Conservation (phyloP, 2,329 filamentous ascomycete species). For the Sordariomycetes sp. region DNA sequence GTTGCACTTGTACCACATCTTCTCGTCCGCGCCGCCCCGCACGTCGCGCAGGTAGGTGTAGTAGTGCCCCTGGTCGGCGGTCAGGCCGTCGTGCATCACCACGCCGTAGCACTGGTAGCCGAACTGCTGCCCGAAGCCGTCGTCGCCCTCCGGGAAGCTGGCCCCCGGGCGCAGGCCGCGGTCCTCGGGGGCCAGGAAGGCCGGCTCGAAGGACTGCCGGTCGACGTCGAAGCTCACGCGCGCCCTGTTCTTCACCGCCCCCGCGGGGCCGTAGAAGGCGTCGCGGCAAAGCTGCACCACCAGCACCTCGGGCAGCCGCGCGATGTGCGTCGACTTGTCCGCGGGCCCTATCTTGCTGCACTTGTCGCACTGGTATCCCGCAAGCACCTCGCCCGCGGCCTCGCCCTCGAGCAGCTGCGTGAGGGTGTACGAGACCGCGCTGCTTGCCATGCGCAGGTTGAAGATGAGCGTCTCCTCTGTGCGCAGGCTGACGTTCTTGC, state of each 20-base stretch:
- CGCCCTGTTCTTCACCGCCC: conserved; percentile 36
- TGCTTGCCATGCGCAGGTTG: conserved; percentile 28
- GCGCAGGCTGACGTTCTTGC: conserved; percentile 30
- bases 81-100: conserved; percentile 62
- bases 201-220: conserved; percentile 62
- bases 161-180: conserved; percentile 13
- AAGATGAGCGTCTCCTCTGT: conserved; percentile 32
- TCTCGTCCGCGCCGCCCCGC: conserved; percentile 22
- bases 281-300: conserved; percentile 64
- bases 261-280: conserved; percentile 42
- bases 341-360: conserved; percentile 61
- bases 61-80: conserved; percentile 65
- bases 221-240: conserved; percentile 22
- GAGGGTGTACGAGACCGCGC: background rate
- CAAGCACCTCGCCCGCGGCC: background rate
- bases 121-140: conserved; percentile 44
- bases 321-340: conserved; percentile 62
- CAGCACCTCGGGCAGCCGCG: conserved; percentile 67
- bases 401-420: background rate
- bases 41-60: conserved; percentile 52
- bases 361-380: conserved; percentile 45
- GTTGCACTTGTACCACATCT: conserved; percentile 36
- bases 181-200: conserved; percentile 26
- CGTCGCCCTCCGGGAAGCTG: conserved; percentile 15
- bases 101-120: conserved; percentile 82